A percentile compares a stretch with the other conserved stretches of the same genome.
phyloP scores from a whole-genome alignment of 1,284 basidiomycete species.

The Puccinia polysora region DNA sequence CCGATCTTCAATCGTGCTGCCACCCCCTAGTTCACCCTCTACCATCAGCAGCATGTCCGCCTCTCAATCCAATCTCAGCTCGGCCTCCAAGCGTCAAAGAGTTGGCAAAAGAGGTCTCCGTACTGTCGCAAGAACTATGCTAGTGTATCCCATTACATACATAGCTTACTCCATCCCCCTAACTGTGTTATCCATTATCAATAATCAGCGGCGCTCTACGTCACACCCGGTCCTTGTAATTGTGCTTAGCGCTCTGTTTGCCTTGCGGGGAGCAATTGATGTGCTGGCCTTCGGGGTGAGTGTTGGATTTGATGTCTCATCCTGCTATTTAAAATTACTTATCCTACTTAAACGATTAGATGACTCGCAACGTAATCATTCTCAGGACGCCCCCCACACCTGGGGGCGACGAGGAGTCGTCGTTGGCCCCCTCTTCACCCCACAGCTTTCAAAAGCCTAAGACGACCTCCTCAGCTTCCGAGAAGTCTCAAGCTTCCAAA shows the following conservation, averaged over 20 bases:
- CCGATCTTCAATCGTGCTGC: conserved; percentile 23
- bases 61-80: background rate
- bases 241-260: conserved; percentile 23
- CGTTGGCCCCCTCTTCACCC: conserved; percentile 18
- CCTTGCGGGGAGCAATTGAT: conserved; percentile 18
- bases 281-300: conserved; percentile 35
- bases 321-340: background rate
- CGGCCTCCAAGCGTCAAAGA: background rate
- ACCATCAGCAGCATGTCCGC: background rate
- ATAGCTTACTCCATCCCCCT: conserved; percentile 23
- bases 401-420: background rate
- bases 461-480: background rate
- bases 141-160: conserved; percentile 21
- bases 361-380: conserved; percentile 34
- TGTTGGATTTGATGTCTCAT: background rate
- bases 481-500: background rate
- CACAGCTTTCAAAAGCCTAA: background rate
- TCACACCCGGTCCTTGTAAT: background rate
- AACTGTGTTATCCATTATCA: conserved; percentile 15
- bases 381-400: conserved; percentile 12
- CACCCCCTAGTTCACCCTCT: conserved; percentile 22
- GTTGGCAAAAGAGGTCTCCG: conserved; percentile 17
- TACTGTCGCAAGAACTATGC: conserved; percentile 25
- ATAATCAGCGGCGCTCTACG: background rate
- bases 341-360: background rate